phyloP scores from a whole-genome alignment of 2,329 filamentous ascomycete genomes.

The Colletotrichum australisinense region DNA sequence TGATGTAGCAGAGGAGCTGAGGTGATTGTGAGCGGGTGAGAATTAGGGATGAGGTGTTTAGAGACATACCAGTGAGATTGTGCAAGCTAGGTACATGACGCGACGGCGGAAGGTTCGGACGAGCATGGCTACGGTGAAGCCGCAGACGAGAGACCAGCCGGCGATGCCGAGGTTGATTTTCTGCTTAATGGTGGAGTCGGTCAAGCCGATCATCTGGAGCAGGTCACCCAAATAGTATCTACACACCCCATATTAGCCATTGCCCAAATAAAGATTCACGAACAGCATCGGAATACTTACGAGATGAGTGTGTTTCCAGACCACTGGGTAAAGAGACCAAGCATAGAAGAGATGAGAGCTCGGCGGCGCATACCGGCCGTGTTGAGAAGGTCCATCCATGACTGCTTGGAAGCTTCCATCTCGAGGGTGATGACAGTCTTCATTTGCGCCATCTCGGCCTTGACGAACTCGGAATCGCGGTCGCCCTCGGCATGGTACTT shows the following conservation, averaged over 20 bases:
- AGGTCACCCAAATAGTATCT: slow-evolving; percentile 59
- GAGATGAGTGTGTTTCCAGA: slow-evolving; percentile 63
- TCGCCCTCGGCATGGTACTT: slow-evolving; percentile 66
- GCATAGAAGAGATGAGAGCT: slow-evolving; percentile 58
- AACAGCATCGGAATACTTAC: slow-evolving; percentile 30
- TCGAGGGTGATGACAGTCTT: slow-evolving; percentile 66
- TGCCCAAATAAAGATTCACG: not conserved
- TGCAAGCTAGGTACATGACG: slow-evolving; percentile 61
- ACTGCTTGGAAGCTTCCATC: slow-evolving; percentile 61
- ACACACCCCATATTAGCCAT: slow-evolving; percentile 21
- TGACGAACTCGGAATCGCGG: slow-evolving; percentile 60
- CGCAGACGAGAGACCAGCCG: slow-evolving; percentile 59
- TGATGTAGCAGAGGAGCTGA: slow-evolving; percentile 57
- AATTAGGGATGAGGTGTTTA: too few relatives aligned
- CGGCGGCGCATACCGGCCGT: slow-evolving; percentile 63
- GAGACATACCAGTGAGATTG: slow-evolving; percentile 43
- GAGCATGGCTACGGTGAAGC: slow-evolving; percentile 53
- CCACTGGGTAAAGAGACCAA: slow-evolving; percentile 66
- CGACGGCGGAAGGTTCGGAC: slow-evolving; percentile 56
- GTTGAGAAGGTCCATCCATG: slow-evolving; percentile 64
- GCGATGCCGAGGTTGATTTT: slow-evolving; percentile 60
- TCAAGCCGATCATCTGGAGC: slow-evolving; percentile 58
- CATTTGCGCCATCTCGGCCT: slow-evolving; percentile 71
- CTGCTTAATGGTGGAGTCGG: slow-evolving; percentile 51
- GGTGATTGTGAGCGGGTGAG: not conserved